Percentiles rank a stretch among this genome's conserved stretches.
Conservation (phyloP, 805 yeast species). For the Metschnikowia henanensis region DNA sequence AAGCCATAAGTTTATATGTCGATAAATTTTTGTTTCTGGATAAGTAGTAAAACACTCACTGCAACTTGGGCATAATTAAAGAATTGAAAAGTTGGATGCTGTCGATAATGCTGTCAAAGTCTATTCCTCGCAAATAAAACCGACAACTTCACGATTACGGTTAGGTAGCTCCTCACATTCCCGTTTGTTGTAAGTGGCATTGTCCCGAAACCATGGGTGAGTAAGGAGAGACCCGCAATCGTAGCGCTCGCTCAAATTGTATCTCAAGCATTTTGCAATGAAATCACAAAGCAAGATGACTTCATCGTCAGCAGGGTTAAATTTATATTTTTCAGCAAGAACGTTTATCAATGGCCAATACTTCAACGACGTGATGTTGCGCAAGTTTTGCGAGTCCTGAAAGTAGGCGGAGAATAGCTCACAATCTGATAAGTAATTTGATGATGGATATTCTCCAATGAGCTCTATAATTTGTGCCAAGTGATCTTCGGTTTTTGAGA, state of each 20-base stretch:
- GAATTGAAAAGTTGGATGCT: constrained; percentile 7
- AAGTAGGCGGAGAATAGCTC: constrained; percentile 57
- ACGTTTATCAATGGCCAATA: constrained; percentile 90
- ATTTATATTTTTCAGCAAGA: constrained; percentile 80
- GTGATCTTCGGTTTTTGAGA: constrained; percentile 92
- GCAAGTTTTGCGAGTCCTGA: constrained; percentile 66
- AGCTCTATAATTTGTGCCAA: constrained; percentile 92
- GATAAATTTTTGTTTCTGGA: background rate
- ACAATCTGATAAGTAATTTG: constrained; percentile 57
- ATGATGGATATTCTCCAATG: constrained; percentile 65
- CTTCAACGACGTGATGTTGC: constrained; percentile 77
- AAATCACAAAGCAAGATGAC: constrained; percentile 46
- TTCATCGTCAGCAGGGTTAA: constrained; percentile 34
- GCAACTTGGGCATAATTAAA: constrained; percentile 5
- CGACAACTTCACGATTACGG: constrained; percentile 28
- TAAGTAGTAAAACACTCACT: background rate
- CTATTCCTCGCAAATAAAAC: constrained; percentile 30
- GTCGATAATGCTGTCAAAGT: background rate
- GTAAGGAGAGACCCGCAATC: constrained; percentile 55
- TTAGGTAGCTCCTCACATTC: constrained; percentile 25
- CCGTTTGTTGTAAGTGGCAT: constrained; percentile 12
- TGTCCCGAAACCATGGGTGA: constrained; percentile 49
- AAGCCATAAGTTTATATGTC: constrained; percentile 14
- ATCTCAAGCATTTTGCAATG: constrained; percentile 48
- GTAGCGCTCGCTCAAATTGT: constrained; percentile 48